Evolutionary conservation across 2,329 filamentous ascomycete genomes (phyloP), one percentile per base, ranked within the genome.

Genomic region (Cladosporium sp.): DNA sequence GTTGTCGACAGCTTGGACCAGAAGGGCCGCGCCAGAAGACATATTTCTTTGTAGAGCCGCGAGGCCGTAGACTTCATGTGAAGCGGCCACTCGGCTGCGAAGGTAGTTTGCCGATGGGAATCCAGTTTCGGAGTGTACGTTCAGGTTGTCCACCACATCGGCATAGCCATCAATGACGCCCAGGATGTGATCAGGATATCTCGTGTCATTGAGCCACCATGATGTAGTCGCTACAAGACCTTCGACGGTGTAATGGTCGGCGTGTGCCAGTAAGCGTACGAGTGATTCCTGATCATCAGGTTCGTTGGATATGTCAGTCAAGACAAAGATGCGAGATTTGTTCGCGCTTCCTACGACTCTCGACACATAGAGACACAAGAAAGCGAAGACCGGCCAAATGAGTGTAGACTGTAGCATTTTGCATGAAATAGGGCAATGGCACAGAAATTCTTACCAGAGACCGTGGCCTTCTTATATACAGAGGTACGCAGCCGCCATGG

Each of bases 71-170:
- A 74, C 69, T 1, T 70, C 59, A 56, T 62, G 75, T 67, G 7
- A 78, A 73, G 52, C 72, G 67, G 55, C 70, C 67, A 63, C 62
- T 25, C 47, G 57, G 20, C 28, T 61, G 20, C 17, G 50, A 28
- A 52, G 34, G 20, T 62, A 55, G 2, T 61, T 59, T 3, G 67
- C 65, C 2, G 63, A 42, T 6, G 69, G 69, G 40, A 68, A 72
- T 1, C 38, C 56, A 5, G 43, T 58, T 3, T 64, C 66, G 0
- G 65, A 75, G 60, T 83, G 78, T 1, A 60, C 60, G 36, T 71
- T 69, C n/a, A 84, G 72, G 58, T 78, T 82, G 20, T 76, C 72
- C 28, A 64, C 52, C 1, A 70, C 67, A 3, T 72, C 59, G 11
- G 60, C 64, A 57, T 72, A 72, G 3, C 61, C 69, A 25, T 61